Percentiles rank a stretch among this genome's conserved stretches.
Conservation (phyloP, 108 stramenopile genomes). For the Skeletonema costatum region DNA sequence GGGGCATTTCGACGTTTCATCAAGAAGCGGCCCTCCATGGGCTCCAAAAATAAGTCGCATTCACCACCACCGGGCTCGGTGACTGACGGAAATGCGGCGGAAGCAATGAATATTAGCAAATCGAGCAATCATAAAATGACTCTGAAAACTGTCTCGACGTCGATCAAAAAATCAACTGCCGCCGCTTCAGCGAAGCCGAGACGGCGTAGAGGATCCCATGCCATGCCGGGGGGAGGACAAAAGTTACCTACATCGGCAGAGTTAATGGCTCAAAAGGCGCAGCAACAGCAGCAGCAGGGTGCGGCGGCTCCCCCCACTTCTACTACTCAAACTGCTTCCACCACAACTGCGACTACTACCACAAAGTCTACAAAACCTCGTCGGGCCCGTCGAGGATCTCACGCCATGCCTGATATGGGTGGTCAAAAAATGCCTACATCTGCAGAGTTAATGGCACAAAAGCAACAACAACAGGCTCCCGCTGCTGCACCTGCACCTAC, state of each 20-base stretch:
- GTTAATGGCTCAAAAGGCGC: neutral
- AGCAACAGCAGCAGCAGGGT: neutral
- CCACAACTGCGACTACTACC: neutral
- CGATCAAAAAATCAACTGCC: neutral
- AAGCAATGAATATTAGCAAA: neutral
- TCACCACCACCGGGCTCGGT: neutral
- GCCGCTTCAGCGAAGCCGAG: neutral
- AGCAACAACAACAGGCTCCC: neutral
- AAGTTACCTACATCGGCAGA: slow-evolving; percentile 1
- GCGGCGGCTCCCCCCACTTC: neutral
- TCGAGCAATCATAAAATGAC: neutral
- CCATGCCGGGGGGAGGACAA: neutral
- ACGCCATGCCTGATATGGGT: neutral
- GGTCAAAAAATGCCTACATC: neutral
- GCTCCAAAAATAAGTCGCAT: neutral
- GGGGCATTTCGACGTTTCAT: neutral
- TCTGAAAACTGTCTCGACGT: neutral
- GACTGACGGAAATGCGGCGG: neutral
- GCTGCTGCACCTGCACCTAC: neutral
- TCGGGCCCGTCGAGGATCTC: neutral
- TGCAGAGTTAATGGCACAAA: neutral
- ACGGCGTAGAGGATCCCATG: neutral
- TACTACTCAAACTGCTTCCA: neutral
- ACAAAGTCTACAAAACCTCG: neutral
- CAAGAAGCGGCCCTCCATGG: neutral